Percentiles rank a stretch among this genome's conserved stretches.
phyloP scores from a whole-genome alignment of 2,329 filamentous ascomycete genomes.

The Plenodomus tracheiphilus region DNA sequence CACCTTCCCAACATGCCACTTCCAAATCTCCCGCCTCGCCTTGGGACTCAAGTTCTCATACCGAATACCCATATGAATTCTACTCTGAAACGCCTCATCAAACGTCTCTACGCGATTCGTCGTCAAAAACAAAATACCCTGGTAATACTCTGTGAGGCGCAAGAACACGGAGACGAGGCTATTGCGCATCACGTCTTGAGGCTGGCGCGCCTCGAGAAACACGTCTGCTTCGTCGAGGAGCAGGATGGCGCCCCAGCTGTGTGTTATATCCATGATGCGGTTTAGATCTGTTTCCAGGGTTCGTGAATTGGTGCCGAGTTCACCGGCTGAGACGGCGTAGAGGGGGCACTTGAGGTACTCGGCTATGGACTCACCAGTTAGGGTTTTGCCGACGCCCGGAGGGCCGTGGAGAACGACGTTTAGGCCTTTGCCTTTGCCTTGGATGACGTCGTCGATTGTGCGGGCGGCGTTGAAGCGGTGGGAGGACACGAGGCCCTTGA shows the following conservation, averaged over 20 bases:
- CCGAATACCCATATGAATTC: constrained; percentile 82
- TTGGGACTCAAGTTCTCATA: constrained; percentile 75
- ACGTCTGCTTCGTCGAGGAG: constrained; percentile 74
- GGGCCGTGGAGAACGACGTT: constrained; percentile 77
- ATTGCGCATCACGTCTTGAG: constrained; percentile 83
- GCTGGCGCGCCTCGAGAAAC: constrained; percentile 74
- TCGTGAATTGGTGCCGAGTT: constrained; percentile 74
- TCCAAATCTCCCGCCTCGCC: constrained; percentile 79
- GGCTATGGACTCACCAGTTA: constrained; percentile 84
- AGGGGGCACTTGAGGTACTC: constrained; percentile 80
- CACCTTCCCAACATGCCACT: constrained; percentile 78
- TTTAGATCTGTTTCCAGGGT: constrained; percentile 76
- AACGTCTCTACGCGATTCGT: constrained; percentile 88
- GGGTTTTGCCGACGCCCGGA: constrained; percentile 84
- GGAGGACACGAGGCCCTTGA: constrained; percentile 80
- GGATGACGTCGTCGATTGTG: constrained; percentile 73
- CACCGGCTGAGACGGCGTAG: constrained; percentile 81
- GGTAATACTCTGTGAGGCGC: constrained; percentile 85
- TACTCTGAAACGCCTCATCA: constrained; percentile 85
- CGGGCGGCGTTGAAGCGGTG: constrained; percentile 81
- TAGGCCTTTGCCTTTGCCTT: constrained; percentile 82
- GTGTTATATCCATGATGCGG: constrained; percentile 82
- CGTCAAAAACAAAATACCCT: constrained; percentile 86
- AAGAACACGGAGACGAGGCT: constrained; percentile 86
- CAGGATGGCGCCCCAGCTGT: constrained; percentile 82